Evolutionary conservation across 2,329 filamentous ascomycete genomes (phyloP).

Genomic region (Byssothecium circinans): DNA sequence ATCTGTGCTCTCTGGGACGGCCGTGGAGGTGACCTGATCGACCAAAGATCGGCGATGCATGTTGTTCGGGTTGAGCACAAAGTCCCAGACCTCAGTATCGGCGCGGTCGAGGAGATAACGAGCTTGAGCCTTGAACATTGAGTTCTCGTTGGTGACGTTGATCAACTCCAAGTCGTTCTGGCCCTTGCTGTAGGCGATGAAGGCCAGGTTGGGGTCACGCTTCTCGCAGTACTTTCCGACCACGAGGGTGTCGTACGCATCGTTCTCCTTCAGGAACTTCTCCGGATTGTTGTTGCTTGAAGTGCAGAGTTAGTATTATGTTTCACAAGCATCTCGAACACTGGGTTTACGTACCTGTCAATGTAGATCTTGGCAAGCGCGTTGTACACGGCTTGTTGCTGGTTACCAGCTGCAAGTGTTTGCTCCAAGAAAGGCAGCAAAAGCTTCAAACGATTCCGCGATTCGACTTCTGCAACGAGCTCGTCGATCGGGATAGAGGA

Average conservation of each 20-base stretch:
- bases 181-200: conserved; percentile 93
- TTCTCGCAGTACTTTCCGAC: conserved; percentile 99
- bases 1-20: conserved; percentile 78
- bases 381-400: conserved; percentile 96
- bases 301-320: conserved; percentile 99
- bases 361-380: conserved; percentile 99
- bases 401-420: conserved; percentile 84
- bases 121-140: conserved; percentile 99
- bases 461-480: conserved; percentile 92
- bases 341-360: conserved; percentile 73
- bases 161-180: conserved; percentile 97
- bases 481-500: conserved; percentile 89
- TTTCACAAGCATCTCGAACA: conserved; percentile 98
- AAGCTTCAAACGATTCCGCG: conserved; percentile 91
- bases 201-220: conserved; percentile 92
- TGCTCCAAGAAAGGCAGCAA: conserved; percentile 94
- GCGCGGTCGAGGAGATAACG: conserved; percentile 90
- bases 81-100: conserved; percentile 88
- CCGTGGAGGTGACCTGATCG: conserved; percentile 94
- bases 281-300: conserved; percentile 90
- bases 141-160: conserved; percentile 97
- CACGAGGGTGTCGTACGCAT: conserved; percentile 87
- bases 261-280: conserved; percentile 96
- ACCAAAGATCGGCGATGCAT: conserved; percentile 90
- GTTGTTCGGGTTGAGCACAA: conserved; percentile 94